These are phyloP conservation scores for Spergularia bocconei DNA, from an alignment of 148 eudicot genomes.

Conservation along the genomic window DNA sequence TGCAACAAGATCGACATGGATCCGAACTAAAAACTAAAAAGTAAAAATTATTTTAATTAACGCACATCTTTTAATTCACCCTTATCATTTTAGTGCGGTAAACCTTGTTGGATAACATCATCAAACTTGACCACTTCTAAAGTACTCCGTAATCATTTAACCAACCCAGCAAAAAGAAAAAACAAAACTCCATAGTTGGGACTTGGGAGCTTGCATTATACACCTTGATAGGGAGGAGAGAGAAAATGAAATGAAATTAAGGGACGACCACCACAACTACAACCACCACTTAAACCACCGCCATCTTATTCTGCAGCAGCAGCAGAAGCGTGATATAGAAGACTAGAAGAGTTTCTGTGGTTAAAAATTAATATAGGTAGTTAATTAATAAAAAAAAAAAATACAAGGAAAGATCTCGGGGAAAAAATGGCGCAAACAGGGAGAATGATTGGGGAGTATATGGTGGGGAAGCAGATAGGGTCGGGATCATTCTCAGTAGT, in stretches of 20 bases:
- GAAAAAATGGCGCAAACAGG: constrained; percentile 43
- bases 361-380: neutral
- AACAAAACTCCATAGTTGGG: neutral
- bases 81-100: too few species aligned
- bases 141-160: neutral
- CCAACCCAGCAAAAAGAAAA: neutral
- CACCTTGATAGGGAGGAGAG: neutral
- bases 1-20: too few species aligned
- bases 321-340: too few species aligned
- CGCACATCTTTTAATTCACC: too few species aligned
- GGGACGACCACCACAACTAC: neutral
- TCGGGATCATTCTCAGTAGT: constrained; percentile 85
- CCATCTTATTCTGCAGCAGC: neutral
- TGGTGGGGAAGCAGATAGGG: constrained; percentile 69
- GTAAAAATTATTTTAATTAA: too few species aligned
- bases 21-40: too few species aligned
- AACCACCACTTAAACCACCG: neutral
- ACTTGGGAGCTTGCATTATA: neutral
- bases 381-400: neutral
- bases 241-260: neutral
- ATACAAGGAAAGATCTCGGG: constrained; percentile 40
- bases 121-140: neutral
- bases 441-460: constrained; percentile 62
- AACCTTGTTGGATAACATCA: neutral
- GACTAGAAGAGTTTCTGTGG: constrained; percentile 4